Conservation (phyloP, 805 yeast genomes). For the Saccharomycodes ludwigii region DNA sequence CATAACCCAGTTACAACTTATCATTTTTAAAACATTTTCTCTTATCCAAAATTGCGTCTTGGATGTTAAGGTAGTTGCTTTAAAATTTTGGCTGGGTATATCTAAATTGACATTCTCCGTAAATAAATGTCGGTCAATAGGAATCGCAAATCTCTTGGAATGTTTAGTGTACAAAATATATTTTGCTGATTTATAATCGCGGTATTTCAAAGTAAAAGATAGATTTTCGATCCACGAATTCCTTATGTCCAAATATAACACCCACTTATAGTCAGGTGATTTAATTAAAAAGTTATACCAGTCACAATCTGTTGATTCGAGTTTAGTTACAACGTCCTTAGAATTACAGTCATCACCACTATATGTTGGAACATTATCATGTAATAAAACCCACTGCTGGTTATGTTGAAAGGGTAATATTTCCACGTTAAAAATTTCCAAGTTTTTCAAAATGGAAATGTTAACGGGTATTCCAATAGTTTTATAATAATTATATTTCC, state of each 20-base stretch:
- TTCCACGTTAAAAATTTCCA: slow-evolving; percentile 6
- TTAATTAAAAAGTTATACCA: slow-evolving; percentile 4
- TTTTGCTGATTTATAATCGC: slow-evolving; percentile 15
- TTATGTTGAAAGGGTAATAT: slow-evolving; percentile 4
- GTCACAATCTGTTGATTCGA: neutral
- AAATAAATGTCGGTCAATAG: slow-evolving; percentile 41
- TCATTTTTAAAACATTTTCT: slow-evolving; percentile 42
- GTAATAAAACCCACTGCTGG: slow-evolving; percentile 1
- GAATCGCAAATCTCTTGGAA: slow-evolving; percentile 54
- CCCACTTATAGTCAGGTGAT: slow-evolving; percentile 5
- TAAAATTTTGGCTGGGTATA: neutral
- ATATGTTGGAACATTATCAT: too few species aligned
- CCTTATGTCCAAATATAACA: slow-evolving; percentile 62
- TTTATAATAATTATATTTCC: slow-evolving; percentile 4
- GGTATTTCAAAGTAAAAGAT: slow-evolving; percentile 23
- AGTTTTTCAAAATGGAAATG: slow-evolving; percentile 4
- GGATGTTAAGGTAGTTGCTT: too few species aligned
- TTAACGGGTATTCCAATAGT: neutral
- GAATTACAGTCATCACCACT: too few species aligned
- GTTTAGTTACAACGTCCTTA: too few species aligned
- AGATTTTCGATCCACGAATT: slow-evolving; percentile 66
- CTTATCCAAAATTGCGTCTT: slow-evolving; percentile 80
- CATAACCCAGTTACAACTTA: slow-evolving; percentile 58
- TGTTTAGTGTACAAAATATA: slow-evolving; percentile 29
- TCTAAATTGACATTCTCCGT: slow-evolving; percentile 21